phyloP scores from a whole-genome alignment of 78 protist genomes.

The Anaeramoeba flamelloides region DNA sequence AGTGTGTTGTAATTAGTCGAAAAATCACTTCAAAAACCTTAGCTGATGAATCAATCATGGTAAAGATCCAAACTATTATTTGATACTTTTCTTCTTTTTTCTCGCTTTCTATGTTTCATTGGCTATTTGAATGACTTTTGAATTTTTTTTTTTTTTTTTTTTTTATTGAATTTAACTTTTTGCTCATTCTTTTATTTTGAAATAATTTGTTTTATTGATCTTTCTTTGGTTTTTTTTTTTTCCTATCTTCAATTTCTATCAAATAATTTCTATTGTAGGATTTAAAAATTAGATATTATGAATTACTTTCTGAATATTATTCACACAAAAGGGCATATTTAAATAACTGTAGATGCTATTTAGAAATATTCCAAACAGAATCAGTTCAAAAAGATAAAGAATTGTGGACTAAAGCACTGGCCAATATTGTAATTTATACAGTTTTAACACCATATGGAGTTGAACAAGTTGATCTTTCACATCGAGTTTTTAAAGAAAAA shows the following conservation, averaged over 20 bases:
- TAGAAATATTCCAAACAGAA: slow-evolving; percentile 44
- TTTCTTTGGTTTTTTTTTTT: too few relatives aligned
- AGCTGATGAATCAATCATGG: background rate
- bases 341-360: slow-evolving; percentile 43
- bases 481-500: slow-evolving; percentile 25
- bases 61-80: too few relatives aligned
- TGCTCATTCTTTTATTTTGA: too few relatives aligned
- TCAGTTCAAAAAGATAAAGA: slow-evolving; percentile 19
- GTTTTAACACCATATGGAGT: slow-evolving; percentile 30
- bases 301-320: slow-evolving; percentile 8
- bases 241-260: too few relatives aligned
- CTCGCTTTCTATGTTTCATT: too few relatives aligned
- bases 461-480: slow-evolving; percentile 42
- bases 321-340: slow-evolving; percentile 10
- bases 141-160: too few relatives aligned
- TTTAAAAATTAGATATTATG: slow-evolving; percentile 12
- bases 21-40: slow-evolving; percentile 27
- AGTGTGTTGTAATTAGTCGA: slow-evolving; percentile 34
- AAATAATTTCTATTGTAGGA: too few relatives aligned
- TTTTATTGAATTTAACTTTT: slow-evolving; percentile 39
- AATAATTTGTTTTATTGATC: too few relatives aligned
- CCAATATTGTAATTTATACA: slow-evolving; percentile 24
- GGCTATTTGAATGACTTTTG: too few relatives aligned
- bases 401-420: slow-evolving; percentile 19
- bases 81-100: too few relatives aligned